Base-by-base conservation (phyloP, 2,329 filamentous ascomycete genomes). In the Davidsoniella neocaledoniae region DNA sequence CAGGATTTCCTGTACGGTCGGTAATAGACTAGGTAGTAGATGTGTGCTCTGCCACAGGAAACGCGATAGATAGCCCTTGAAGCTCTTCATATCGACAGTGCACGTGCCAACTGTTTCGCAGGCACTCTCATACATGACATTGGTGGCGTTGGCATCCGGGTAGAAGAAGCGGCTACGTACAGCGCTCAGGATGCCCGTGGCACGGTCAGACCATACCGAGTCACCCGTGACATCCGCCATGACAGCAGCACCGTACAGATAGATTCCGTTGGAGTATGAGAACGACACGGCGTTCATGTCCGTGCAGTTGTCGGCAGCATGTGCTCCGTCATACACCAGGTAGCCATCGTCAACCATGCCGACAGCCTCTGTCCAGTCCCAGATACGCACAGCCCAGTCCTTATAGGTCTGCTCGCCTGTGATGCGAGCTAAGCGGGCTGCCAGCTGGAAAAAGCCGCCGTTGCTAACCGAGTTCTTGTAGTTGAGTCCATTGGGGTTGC, bases 401-500 rank as follows among this genome's bases (percentile, higher is more conserved):
- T 67, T 54, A 57, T 84, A 84, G 0, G 74, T 81, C 46, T 72
- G 62, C 57, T 84, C 80, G 14, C 76, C 77, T 0, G 80, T 84
- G 53, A 76, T 79, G 43, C 80, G 75, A 23, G 80, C 82, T 12
- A 90, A 70, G 16, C 85, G 79, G 1, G 86, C 83, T 3, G 81
- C 79, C 10, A 94, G 71, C 58, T 88, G 81, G 63, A 93, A 88
- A 60, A 91, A 77, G n/a, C 79, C 80, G 40, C 83, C 85, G 62
- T 91, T 91, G 54, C 79, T 80, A 57, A 88, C 76, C 5, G 53
- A 42, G 66, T 90, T 90, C 65, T 88, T 91, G 73, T 93, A 91
- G 58, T 77, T 72, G 61, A 87, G 80, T 12, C 86, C 86, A 54
- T 78, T 78, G 43, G 68, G 67, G 60, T 93, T 90, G 57, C 74